Evolutionary conservation across 805 yeast species (phyloP).

Genomic region (Teunomyces aglyptinius): DNA sequence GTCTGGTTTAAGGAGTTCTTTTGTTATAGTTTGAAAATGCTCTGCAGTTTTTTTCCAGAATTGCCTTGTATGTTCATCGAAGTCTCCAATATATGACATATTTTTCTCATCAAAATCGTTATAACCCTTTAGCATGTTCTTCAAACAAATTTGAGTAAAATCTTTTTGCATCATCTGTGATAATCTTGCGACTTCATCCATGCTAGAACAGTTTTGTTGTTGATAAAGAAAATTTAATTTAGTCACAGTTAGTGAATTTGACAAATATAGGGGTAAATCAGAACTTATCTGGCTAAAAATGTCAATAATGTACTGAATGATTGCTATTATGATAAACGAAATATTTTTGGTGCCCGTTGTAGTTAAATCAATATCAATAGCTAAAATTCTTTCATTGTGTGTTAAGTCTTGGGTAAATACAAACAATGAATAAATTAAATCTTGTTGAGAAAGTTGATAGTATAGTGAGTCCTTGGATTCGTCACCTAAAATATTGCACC

Average conservation of each 20-base stretch:
- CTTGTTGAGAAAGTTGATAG: slow-evolving; percentile 30
- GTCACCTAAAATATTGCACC: slow-evolving; percentile 64
- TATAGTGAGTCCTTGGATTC: slow-evolving; percentile 55
- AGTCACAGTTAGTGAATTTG: slow-evolving; percentile 49
- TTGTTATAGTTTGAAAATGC: slow-evolving; percentile 32
- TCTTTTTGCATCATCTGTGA: slow-evolving; percentile 40
- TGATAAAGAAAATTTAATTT: slow-evolving; percentile 41
- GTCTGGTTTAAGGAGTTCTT: slow-evolving; percentile 17
- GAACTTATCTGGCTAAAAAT: neutral
- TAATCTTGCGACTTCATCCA: slow-evolving; percentile 47
- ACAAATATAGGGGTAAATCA: slow-evolving; percentile 40
- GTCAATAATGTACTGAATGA: slow-evolving; percentile 30
- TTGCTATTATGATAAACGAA: slow-evolving; percentile 25
- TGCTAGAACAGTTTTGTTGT: slow-evolving; percentile 34
- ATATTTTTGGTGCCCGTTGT: slow-evolving; percentile 42
- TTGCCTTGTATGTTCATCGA: slow-evolving; percentile 19
- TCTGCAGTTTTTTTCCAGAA: slow-evolving; percentile 47
- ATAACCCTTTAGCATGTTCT: slow-evolving; percentile 45
- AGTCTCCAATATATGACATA: slow-evolving; percentile 30
- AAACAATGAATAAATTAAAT: slow-evolving; percentile 34
- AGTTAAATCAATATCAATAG: slow-evolving; percentile 52
- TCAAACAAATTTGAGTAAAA: slow-evolving; percentile 22
- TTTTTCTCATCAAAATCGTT: slow-evolving; percentile 25
- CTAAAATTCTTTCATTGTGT: slow-evolving; percentile 36
- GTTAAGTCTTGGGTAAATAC: slow-evolving; percentile 44